Evolutionary conservation across 2,329 filamentous ascomycete species (phyloP).

Genomic region (Colletotrichum siamense): DNA sequence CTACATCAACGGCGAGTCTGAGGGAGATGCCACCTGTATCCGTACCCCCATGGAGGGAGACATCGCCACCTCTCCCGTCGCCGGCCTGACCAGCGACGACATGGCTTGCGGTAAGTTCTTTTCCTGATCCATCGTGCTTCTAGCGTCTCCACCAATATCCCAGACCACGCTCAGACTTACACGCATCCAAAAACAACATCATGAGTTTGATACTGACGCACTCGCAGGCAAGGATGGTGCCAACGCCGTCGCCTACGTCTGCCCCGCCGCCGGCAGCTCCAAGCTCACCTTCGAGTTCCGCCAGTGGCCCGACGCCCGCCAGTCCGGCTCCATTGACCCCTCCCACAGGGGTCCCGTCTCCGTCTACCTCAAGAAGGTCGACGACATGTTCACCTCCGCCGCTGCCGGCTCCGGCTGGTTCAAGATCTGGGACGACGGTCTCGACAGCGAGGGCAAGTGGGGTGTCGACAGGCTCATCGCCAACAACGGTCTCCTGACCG

Average conservation of each 20-base stretch:
- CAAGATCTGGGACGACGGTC: constrained; percentile 77
- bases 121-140: constrained; percentile 10
- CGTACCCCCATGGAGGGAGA: constrained; percentile 64
- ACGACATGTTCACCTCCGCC: constrained; percentile 55
- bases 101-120: constrained; percentile 72
- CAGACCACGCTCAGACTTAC: constrained; percentile 15
- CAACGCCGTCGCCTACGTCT: constrained; percentile 52
- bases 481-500: constrained; percentile 67
- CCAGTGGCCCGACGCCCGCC: constrained; percentile 59
- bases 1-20: constrained; percentile 64
- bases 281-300: constrained; percentile 73
- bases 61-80: constrained; percentile 63
- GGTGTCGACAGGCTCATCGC: constrained; percentile 73
- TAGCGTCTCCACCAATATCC: not conserved
- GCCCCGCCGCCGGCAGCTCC: constrained; percentile 54
- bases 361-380: constrained; percentile 75
- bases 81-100: constrained; percentile 59
- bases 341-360: constrained; percentile 73
- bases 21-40: constrained; percentile 76
- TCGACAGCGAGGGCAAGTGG: constrained; percentile 66
- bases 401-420: constrained; percentile 75
- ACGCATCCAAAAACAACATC: constrained; percentile 10
- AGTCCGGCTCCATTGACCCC: constrained; percentile 61
- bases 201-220: not conserved
- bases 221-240: constrained; percentile 47